Evolutionary conservation across 2,329 filamentous ascomycete species (phyloP), one percentile per base, ranked within the genome.

Genomic region (Nannizzia gypsea): DNA sequence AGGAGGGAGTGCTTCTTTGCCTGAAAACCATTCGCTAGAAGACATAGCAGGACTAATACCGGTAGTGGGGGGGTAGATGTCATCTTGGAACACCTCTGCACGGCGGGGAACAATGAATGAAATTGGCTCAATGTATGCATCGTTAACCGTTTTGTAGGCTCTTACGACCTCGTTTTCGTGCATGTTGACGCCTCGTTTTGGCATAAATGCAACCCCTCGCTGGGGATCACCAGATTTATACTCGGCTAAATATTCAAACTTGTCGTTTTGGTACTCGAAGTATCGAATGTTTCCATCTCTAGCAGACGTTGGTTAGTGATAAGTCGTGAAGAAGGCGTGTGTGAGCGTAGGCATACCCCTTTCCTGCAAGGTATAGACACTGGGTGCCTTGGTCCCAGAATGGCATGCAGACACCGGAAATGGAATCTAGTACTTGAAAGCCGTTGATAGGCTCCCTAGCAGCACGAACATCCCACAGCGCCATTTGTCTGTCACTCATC

Each of bases 311-410:
- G 11, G 4, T 52, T 31, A 52, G 40, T 11, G 6, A 31, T 28
- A 48, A 55, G 17, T 24, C 60, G 68, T 50, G 69, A 64, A 34
- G 31, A 5, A 34, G n/a, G 20, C 24, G 52, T 36, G 15, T 6
- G 26, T 36, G 15, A 6, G 26, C 42, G 31, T 40, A 2, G 38
- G 76, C 87, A 78, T 76, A 92, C 89, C 92, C 93, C 80, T 97
- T 97, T 72, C 93, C 93, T 68, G 93, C 93, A 71, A 99, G 82
- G 76, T 96, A 99, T 70, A 99, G 80, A 72, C 90, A 95, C 77
- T 93, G 90, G 58, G 89, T 96, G 63, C 91, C 90, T 63, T 97
- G 92, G 72, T 99, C 93, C 93, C 93, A 99, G 83, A 99, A 97
- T 34, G 93, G 93, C 89, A 99, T 96, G 81, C 90, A 95, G 62